Evolutionary conservation across 1,284 basidiomycete species (phyloP), one percentile per base, ranked within the genome.

Genomic region (Veloboletus limbatus): DNA sequence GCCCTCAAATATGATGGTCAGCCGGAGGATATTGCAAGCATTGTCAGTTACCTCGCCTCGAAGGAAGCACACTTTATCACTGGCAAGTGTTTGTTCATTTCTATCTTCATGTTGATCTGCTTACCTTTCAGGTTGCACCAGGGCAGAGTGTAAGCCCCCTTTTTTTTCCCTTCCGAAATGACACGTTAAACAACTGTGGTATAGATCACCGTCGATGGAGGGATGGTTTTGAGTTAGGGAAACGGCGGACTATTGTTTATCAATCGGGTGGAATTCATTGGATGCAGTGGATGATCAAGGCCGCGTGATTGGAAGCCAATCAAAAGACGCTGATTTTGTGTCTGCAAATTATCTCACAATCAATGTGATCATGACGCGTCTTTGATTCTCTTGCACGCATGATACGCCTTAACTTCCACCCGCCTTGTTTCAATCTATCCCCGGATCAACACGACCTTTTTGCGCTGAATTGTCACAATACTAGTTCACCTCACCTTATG

Each of bases 31-130:
- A 21, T 60, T 8, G 60, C 62, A 17, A 49, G 49, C 11, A 30
- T 61, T 11, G 62, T 65, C 7, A 61, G 58, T 17, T 60, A 56
- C 24, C 49, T 60, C 17, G 52, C 54, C 21, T 60, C 58, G 22
- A 47, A 56, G 33, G 62, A 60, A 14, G 53, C 55, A 11, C 53
- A 52, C 38, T 63, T 59, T 11, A 54, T 60, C 17, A 60, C 62
- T 2, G 62, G 59, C 35, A 37, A 49, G 55, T 22, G 28, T 40
- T 21, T 4, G 7, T 32, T 18, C 13, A 17, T 35, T 9, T n/a
- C n/a, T 6, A 8, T 3, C 2, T 7, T 20, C 24, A 8, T 18
- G 34, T 35, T 5, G 13, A 8, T n/a, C n/a, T n/a, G 28, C n/a
- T 30, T 16, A 30, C n/a, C n/a, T n/a, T 30, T 30, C n/a, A 10